These are phyloP conservation scores for Penicillium crystallinum DNA, from an alignment of 495 filamentous ascomycete species.

Conservation along the genomic window DNA sequence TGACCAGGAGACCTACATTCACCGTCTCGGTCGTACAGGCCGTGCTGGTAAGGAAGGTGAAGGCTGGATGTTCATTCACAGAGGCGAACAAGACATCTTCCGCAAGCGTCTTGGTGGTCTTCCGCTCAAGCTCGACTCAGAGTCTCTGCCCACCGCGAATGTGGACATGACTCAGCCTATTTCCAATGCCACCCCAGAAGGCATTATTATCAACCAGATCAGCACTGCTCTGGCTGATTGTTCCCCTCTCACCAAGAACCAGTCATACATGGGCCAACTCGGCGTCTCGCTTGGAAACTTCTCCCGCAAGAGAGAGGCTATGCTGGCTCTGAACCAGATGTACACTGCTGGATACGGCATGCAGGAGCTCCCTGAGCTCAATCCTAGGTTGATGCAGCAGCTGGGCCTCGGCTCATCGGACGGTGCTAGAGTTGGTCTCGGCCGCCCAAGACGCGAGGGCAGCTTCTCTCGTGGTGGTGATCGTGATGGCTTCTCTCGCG, in stretches of 20 bases:
- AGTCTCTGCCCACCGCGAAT: slow-evolving; percentile 44
- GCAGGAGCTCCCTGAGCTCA: slow-evolving; percentile 50
- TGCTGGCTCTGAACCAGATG: slow-evolving; percentile 59
- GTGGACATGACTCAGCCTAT: slow-evolving; percentile 48
- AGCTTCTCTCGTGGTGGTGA: not conserved
- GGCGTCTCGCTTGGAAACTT: slow-evolving; percentile 29
- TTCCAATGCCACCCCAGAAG: slow-evolving; percentile 18
- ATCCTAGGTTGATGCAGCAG: slow-evolving; percentile 34
- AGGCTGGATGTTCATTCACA: slow-evolving; percentile 69
- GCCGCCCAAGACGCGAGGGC: not conserved
- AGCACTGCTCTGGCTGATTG: slow-evolving; percentile 30
- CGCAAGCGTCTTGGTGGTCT: slow-evolving; percentile 50
- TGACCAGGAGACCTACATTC: slow-evolving; percentile 63
- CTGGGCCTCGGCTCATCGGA: slow-evolving; percentile 39
- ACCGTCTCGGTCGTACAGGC: slow-evolving; percentile 68
- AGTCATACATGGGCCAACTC: slow-evolving; percentile 51
- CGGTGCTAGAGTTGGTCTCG: slow-evolving; percentile 3
- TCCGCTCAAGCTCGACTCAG: slow-evolving; percentile 57
- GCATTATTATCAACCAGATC: slow-evolving; percentile 33
- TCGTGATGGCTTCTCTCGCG: not conserved
- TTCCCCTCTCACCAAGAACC: slow-evolving; percentile 35
- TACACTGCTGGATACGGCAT: slow-evolving; percentile 57
- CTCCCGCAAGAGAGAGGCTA: slow-evolving; percentile 29
- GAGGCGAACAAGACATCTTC: slow-evolving; percentile 49
- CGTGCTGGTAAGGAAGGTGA: slow-evolving; percentile 73